These are phyloP conservation scores for Candida orba DNA, from an alignment of 805 yeast genomes.

Conservation along the genomic window DNA sequence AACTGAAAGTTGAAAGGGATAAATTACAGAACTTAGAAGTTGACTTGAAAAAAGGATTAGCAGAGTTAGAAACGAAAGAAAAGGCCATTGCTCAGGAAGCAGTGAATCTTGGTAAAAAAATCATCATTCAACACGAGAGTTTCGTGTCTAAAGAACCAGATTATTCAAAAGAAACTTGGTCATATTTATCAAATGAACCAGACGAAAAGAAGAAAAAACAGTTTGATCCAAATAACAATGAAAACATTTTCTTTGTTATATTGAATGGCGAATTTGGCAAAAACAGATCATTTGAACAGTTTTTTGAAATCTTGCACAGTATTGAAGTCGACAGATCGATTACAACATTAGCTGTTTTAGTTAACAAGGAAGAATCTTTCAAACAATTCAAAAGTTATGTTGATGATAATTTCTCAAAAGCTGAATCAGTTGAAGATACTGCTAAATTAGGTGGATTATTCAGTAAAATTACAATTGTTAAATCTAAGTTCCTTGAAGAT, in stretches of 20 bases:
- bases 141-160: background rate
- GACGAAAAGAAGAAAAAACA: conserved; percentile 1
- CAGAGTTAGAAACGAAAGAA: background rate
- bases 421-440: background rate
- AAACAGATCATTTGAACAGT: conserved; percentile 26
- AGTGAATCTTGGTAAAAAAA: too few species aligned
- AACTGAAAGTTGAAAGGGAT: background rate
- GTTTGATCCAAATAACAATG: conserved; percentile 4
- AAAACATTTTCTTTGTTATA: conserved; percentile 15
- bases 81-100: background rate
- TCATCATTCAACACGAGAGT: background rate
- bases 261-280: conserved; percentile 32
- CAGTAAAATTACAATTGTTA: background rate
- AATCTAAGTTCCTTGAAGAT: conserved; percentile 2
- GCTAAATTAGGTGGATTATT: background rate
- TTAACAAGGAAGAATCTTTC: conserved; percentile 5
- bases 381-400: background rate
- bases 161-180: background rate
- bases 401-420: too few species aligned
- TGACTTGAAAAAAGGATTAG: background rate
- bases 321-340: conserved; percentile 19
- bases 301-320: conserved; percentile 25
- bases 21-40: background rate
- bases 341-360: conserved; percentile 18
- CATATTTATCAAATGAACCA: background rate